Evolutionary conservation across 2,329 filamentous ascomycete genomes (phyloP).

Genomic region (Aspergillus fijiensis): DNA sequence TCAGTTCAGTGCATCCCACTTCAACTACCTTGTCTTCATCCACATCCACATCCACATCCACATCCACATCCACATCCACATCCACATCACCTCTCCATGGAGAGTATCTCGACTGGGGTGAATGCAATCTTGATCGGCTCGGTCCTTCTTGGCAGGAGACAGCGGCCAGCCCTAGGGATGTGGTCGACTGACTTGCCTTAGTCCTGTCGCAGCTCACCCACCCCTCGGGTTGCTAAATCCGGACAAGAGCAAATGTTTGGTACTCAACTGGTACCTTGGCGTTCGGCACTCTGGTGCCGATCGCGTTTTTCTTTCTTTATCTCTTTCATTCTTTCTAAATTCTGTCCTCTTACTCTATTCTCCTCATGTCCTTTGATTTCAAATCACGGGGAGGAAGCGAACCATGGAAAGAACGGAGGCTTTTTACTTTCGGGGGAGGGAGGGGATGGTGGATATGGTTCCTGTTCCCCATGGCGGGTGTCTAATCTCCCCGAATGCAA

Average conservation of each 20-base stretch:
- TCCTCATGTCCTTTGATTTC: background rate
- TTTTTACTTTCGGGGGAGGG: background rate
- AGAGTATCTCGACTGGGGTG: background rate
- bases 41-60: background rate
- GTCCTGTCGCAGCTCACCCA: background rate
- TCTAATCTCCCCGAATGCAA: background rate
- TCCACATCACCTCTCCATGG: background rate
- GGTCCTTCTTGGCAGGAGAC: slow-evolving; percentile 4
- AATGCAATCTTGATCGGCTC: background rate
- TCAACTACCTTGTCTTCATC: background rate
- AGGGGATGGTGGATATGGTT: background rate
- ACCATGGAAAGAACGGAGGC: background rate
- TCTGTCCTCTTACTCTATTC: background rate
- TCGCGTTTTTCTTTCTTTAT: background rate
- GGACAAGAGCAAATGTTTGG: background rate
- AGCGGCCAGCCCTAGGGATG: background rate
- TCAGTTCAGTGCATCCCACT: background rate
- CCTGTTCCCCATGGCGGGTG: background rate
- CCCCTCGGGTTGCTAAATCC: background rate
- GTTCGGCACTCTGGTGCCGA: background rate
- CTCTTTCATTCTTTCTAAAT: too few species aligned
- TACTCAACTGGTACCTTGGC: background rate
- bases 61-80: background rate
- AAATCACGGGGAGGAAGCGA: background rate
- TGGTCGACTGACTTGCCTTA: background rate